Evolutionary conservation across 2,329 filamentous ascomycete genomes (phyloP).

Genomic region (Aspergillus awamori): DNA sequence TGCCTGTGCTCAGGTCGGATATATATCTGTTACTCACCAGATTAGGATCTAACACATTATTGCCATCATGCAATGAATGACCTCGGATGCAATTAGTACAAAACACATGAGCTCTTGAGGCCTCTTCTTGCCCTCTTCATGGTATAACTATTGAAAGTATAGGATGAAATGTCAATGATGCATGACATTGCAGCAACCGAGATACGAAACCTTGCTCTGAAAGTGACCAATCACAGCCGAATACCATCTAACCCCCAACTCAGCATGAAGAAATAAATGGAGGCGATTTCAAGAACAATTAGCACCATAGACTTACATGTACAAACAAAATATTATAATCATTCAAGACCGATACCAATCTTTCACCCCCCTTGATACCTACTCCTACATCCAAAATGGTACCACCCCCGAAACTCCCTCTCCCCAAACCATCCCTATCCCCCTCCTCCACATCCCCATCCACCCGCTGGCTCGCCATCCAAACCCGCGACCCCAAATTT

Average conservation of each 20-base stretch:
- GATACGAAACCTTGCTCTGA: conserved; percentile 28
- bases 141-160: too few species aligned
- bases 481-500: conserved; percentile 44
- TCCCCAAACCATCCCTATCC: conserved; percentile 10
- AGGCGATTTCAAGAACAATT: background rate
- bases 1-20: too few species aligned
- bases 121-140: too few species aligned
- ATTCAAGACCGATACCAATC: too few species aligned
- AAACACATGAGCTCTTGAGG: too few species aligned
- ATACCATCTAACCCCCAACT: background rate
- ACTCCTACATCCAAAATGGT: conserved; percentile 7
- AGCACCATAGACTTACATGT: too few species aligned
- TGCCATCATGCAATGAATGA: too few species aligned
- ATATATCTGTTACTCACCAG: too few species aligned
- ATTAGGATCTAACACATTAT: too few species aligned
- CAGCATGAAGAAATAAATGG: background rate
- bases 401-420: too few species aligned
- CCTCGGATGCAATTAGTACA: accelerated
- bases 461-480: conserved; percentile 49
- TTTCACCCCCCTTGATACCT: too few species aligned
- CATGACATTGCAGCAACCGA: background rate
- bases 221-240: conserved; percentile 39
- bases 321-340: too few species aligned
- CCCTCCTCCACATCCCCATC: conserved; percentile 19
- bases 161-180: background rate